Conservation (phyloP, 2,329 filamentous ascomycete species). For the Harringtonia lauricola region DNA sequence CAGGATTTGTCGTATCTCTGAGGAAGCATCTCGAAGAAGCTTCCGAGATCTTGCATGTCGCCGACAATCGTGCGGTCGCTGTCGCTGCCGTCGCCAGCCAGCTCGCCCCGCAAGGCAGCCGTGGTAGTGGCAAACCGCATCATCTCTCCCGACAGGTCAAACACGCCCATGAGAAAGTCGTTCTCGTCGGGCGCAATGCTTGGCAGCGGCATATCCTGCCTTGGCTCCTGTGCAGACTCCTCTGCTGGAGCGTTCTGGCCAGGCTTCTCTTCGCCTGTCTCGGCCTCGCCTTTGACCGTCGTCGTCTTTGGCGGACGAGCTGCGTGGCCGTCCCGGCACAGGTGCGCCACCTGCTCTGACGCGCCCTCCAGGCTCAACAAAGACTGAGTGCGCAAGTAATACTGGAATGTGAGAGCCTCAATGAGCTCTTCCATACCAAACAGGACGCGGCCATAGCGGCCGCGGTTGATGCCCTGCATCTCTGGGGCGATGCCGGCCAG, state of each 20-base stretch:
- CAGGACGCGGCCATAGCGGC: constrained; percentile 71
- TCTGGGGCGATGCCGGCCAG: constrained; percentile 61
- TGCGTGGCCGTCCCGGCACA: constrained; percentile 21
- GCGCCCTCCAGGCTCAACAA: constrained; percentile 61
- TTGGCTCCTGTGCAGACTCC: constrained; percentile 10
- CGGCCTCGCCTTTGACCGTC: neutral
- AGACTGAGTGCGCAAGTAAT: constrained; percentile 71
- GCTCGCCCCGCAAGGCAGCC: constrained; percentile 60
- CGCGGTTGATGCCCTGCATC: constrained; percentile 65
- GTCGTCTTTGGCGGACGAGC: constrained; percentile 3
- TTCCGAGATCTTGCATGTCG: constrained; percentile 71
- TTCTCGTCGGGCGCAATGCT: constrained; percentile 57
- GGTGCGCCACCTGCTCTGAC: constrained; percentile 29
- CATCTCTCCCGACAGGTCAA: constrained; percentile 89
- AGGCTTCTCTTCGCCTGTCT: constrained; percentile 4
- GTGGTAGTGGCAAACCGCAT: constrained; percentile 93
- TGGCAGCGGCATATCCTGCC: neutral
- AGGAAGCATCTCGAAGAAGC: constrained; percentile 63
- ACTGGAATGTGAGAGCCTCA: constrained; percentile 78
- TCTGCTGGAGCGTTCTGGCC: constrained; percentile 1
- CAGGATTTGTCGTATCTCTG: constrained; percentile 47
- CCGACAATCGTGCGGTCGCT: constrained; percentile 51
- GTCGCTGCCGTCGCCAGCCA: constrained; percentile 24
- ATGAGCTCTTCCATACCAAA: constrained; percentile 89
- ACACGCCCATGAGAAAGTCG: constrained; percentile 84